Evolutionary conservation across 2,329 filamentous ascomycete species (phyloP).

Genomic region (Annulohypoxylon truncatum): DNA sequence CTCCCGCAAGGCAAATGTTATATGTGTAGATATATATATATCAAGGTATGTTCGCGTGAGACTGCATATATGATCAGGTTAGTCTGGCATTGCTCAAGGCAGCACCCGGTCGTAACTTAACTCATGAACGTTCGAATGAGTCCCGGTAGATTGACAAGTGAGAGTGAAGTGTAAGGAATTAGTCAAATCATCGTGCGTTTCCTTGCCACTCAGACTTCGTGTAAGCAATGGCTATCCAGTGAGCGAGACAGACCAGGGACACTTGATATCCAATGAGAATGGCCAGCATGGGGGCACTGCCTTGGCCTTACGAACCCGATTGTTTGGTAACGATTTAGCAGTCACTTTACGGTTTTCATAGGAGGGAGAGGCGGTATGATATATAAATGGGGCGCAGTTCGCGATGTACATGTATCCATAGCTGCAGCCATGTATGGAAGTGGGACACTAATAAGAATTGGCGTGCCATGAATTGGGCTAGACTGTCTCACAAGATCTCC

Average conservation of each 20-base stretch:
- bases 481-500: constrained; percentile 23
- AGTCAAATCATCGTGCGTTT: not conserved
- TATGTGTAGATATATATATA: constrained; percentile 2
- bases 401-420: constrained; percentile 10
- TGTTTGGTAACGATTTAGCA: constrained; percentile 34
- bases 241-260: constrained; percentile 2
- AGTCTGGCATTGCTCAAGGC: constrained; percentile 30
- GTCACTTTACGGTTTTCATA: constrained; percentile 23
- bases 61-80: constrained; percentile 19
- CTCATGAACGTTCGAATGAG: constrained; percentile 7
- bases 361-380: constrained; percentile 31
- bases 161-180: not conserved
- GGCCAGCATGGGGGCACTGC: constrained; percentile 11
- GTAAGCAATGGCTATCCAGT: constrained; percentile 3
- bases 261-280: not conserved
- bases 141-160: not conserved
- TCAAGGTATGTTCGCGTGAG: constrained; percentile 23
- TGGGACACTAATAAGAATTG: constrained; percentile 24
- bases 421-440: constrained; percentile 20
- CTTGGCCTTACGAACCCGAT: constrained; percentile 26
- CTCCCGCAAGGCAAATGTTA: constrained; percentile 12
- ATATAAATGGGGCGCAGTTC: constrained; percentile 32
- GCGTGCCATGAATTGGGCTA: constrained; percentile 10
- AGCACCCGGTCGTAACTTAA: constrained; percentile 23
- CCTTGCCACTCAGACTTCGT: constrained; percentile 13